These are phyloP conservation scores for Adansonia madagascariensis DNA, from an alignment of 441 rosid species.

Conservation along the genomic window DNA sequence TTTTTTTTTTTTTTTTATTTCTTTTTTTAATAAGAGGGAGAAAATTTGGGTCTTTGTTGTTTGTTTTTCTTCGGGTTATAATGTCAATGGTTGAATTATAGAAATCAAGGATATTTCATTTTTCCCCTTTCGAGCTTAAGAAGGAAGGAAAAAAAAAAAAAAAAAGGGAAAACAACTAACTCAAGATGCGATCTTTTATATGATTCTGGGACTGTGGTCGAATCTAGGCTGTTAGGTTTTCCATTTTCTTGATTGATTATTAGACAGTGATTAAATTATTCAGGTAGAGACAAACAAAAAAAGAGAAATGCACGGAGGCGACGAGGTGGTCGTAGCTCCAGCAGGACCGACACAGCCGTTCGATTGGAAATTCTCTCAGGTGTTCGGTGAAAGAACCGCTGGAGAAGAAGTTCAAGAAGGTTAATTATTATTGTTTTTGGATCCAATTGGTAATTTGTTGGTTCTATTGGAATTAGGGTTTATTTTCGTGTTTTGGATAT, in stretches of 20 bases:
- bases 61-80: slow-evolving; percentile 15
- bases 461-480: slow-evolving; percentile 25
- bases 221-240: slow-evolving; percentile 28
- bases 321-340: slow-evolving; percentile 49
- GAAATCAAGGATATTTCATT: background rate
- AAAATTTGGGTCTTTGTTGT: slow-evolving; percentile 18
- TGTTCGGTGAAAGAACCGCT: slow-evolving; percentile 70
- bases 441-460: slow-evolving; percentile 23
- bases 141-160: background rate
- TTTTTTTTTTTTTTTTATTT: no score
- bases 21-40: background rate
- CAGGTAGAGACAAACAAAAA: slow-evolving; percentile 16
- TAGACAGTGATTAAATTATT: slow-evolving; percentile 22
- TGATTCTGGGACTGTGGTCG: slow-evolving; percentile 29
- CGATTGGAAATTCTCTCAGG: slow-evolving; percentile 82
- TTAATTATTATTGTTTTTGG: slow-evolving; percentile 24
- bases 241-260: slow-evolving; percentile 26
- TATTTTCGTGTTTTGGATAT: slow-evolving; percentile 46
- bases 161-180: background rate
- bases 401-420: slow-evolving; percentile 85
- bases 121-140: background rate
- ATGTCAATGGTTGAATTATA: slow-evolving; percentile 22
- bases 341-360: slow-evolving; percentile 46
- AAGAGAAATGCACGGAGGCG: slow-evolving; percentile 58
- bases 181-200: slow-evolving; percentile 33